A percentile compares a stretch with the other conserved stretches of the same genome.
Evolutionary conservation across 1,284 basidiomycete species (phyloP).

Genomic region (Vanrija sp.): DNA sequence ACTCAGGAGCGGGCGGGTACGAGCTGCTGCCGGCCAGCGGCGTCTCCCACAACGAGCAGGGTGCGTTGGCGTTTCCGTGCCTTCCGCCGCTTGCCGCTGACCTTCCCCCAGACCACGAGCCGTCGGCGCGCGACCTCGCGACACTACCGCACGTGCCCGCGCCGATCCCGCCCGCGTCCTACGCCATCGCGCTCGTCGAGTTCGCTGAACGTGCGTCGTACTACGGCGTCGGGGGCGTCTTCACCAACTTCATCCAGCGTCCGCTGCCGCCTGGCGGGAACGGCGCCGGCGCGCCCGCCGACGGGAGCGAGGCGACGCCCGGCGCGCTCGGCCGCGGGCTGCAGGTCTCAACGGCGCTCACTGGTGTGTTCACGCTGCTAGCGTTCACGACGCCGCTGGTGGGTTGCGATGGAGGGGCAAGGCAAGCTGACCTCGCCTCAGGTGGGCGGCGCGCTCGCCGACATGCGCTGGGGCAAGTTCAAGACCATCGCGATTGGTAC

Average conservation of each 20-base stretch:
- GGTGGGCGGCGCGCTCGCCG: slow-evolving; percentile 20
- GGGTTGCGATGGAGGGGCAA: background rate
- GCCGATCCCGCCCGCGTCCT: slow-evolving; percentile 15
- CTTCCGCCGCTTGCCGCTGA: too few species aligned
- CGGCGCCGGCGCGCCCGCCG: slow-evolving; percentile 3
- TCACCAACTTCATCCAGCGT: slow-evolving; percentile 26
- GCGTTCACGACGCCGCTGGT: slow-evolving; percentile 23
- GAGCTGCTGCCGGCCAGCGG: too few species aligned
- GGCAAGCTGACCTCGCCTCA: slow-evolving; percentile 5
- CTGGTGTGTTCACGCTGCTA: slow-evolving; percentile 20
- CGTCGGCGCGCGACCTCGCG: slow-evolving; percentile 1
- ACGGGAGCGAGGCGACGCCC: slow-evolving; percentile 9
- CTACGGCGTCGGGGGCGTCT: slow-evolving; percentile 24
- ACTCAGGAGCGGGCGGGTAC: too few species aligned
- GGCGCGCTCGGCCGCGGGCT: slow-evolving; percentile 26
- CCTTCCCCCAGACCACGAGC: background rate
- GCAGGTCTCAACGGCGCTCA: slow-evolving; percentile 20
- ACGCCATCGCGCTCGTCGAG: slow-evolving; percentile 25
- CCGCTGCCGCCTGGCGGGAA: slow-evolving; percentile 24
- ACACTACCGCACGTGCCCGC: slow-evolving; percentile 17
- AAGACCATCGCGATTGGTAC: slow-evolving; percentile 20
- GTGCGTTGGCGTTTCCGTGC: too few species aligned
- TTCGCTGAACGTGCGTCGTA: slow-evolving; percentile 35
- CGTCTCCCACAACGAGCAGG: too few species aligned
- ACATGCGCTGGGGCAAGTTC: slow-evolving; percentile 23